A percentile compares a stretch with the other conserved stretches of the same genome.
These are phyloP conservation scores for Geotrichum klebahnii DNA, from an alignment of 1,139 yeast species.

Conservation along the genomic window DNA sequence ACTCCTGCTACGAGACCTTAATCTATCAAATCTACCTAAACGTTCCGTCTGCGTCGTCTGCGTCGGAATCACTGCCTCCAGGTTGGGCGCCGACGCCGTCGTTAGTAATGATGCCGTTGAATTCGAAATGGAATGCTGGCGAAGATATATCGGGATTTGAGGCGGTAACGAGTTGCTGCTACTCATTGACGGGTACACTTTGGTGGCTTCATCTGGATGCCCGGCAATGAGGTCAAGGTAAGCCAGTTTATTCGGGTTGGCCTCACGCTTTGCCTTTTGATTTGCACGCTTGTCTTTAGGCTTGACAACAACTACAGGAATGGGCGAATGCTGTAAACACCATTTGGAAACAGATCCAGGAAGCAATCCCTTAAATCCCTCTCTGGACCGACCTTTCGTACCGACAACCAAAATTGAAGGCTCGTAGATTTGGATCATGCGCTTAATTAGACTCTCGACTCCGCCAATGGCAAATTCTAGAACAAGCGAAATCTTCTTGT, in stretches of 20 bases:
- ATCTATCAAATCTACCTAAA: conserved; percentile 16
- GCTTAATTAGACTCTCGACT: conserved; percentile 52
- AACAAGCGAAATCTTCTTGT: conserved; percentile 44
- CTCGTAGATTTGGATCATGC: conserved; percentile 54
- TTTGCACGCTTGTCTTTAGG: conserved; percentile 47
- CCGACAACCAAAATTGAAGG: conserved; percentile 68
- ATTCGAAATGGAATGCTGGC: background rate
- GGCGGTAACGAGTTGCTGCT: conserved; percentile 24
- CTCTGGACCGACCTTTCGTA: conserved; percentile 44
- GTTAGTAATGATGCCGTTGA: background rate
- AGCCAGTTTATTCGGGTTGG: conserved; percentile 31
- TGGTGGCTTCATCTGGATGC: conserved; percentile 20
- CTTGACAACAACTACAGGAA: conserved; percentile 65
- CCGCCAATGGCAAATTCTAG: conserved; percentile 62
- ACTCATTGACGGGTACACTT: conserved; percentile 25
- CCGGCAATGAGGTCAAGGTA: conserved; percentile 20
- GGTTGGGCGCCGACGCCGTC: conserved; percentile 6
- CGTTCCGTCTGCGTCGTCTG: conserved; percentile 5
- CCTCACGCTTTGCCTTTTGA: conserved; percentile 35
- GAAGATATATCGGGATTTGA: conserved; percentile 23
- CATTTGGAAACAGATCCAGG: conserved; percentile 51
- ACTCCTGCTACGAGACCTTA: conserved; percentile 9
- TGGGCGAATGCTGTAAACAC: conserved; percentile 60
- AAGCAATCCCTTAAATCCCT: conserved; percentile 47
- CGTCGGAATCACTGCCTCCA: background rate